These are phyloP conservation scores for Chamaecyparis obtusa DNA, from an alignment of 75 land plant species.

Conservation along the genomic window DNA sequence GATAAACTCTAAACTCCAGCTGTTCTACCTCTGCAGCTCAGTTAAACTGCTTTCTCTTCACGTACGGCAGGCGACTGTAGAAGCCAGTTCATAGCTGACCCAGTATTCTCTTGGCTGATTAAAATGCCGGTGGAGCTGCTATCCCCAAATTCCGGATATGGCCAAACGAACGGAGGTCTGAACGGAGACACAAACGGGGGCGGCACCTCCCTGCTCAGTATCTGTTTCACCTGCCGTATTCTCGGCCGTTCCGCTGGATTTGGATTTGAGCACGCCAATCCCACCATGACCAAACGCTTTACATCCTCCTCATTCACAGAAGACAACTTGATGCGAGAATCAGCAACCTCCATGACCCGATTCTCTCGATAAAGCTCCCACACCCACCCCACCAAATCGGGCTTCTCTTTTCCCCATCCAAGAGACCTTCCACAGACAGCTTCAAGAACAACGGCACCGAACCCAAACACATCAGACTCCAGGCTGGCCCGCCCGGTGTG, in stretches of 20 bases:
- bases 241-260: constrained; percentile 37
- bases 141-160: neutral
- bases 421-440: constrained; percentile 57
- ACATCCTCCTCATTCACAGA: constrained; percentile 23
- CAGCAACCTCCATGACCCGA: constrained; percentile 41
- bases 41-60: too few species aligned
- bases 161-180: constrained; percentile 52
- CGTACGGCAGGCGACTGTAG: too few species aligned
- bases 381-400: constrained; percentile 46
- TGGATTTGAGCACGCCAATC: constrained; percentile 62
- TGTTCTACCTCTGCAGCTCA: too few species aligned
- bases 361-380: constrained; percentile 47
- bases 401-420: constrained; percentile 1
- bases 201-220: constrained; percentile 26
- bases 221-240: constrained; percentile 35
- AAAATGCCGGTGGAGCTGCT: too few species aligned
- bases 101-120: too few species aligned
- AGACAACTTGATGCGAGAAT: constrained; percentile 13
- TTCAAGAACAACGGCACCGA: constrained; percentile 59
- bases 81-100: too few species aligned
- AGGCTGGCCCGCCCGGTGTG: constrained; percentile 48
- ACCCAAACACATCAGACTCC: constrained; percentile 60
- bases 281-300: constrained; percentile 40
- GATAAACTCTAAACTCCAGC: too few species aligned
- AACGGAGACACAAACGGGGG: constrained; percentile 47